Evolutionary conservation across 2,329 filamentous ascomycete species (phyloP), one percentile per base, ranked within the genome.

Genomic region (Diaporthe sp.): DNA sequence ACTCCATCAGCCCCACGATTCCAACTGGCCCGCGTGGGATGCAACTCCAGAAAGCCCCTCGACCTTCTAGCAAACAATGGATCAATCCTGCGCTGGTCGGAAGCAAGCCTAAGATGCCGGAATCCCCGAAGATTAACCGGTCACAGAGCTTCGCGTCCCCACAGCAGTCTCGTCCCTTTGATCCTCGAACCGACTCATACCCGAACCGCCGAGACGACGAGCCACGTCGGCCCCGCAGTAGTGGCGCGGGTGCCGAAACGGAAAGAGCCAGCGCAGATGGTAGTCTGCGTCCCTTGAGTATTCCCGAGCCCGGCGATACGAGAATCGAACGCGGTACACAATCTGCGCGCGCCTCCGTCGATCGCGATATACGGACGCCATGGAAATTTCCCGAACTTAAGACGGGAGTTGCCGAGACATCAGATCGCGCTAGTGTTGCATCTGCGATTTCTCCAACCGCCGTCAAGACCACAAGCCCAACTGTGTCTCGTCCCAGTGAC

Each of bases 41-140:
- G 74, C 87, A 86, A 74, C 47, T 72, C 17, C 84, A 84, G 64
- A 84, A 85, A 60, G 85, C 77, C 30, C 82, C 84, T 75, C 86
- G 88, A 9, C 86, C 87, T 22, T 89, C 88, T 0, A 90, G 89
- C 79, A 90, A 90, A 77, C 89, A 91, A 80, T 91, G 89, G 89
- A 88, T 89, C 74, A 90, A 90, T 68, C 87, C 89, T 4, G 86
- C 85, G 38, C 78, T 88, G 8, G 77, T 77, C 7, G 79, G 77
- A 6, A 89, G 87, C 80, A 76, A 76, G 40, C 42, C 52, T n/a
- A 66, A 88, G 74, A 81, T 83, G 0, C 86, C 88, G 2, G 87
- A 89, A 25, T 90, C 88, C 2, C 89, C 89, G 3, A 89, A 88
- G 76, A 79, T 85, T 40, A 86, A 85, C 77, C 84, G 88, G 73